These are phyloP conservation scores for Cryphonectria naterciae DNA, from an alignment of 2,329 filamentous ascomycete genomes.

Conservation along the genomic window DNA sequence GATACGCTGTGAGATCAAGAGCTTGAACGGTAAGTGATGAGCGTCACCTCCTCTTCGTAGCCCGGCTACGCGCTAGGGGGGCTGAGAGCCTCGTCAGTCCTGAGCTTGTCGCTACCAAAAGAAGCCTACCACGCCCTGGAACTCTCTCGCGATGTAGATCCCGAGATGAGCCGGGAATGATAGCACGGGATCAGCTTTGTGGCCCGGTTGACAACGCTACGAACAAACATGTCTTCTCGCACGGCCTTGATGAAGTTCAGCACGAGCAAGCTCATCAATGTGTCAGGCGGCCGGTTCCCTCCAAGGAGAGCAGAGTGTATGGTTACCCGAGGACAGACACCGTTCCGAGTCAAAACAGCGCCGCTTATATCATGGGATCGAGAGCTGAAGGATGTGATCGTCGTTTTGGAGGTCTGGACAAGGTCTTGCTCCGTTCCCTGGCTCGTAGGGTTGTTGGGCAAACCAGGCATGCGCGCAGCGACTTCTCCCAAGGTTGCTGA, in stretches of 20 bases:
- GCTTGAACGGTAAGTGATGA: too few relatives aligned
- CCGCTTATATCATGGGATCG: neutral
- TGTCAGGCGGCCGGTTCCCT: neutral
- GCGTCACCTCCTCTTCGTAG: neutral
- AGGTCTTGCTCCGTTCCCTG: neutral
- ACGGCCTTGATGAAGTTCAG: neutral
- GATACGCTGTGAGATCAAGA: neutral
- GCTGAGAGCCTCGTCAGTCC: neutral
- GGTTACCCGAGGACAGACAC: neutral
- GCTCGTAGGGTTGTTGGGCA: neutral
- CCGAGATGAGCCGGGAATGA: neutral
- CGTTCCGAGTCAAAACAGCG: neutral
- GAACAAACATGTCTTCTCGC: neutral
- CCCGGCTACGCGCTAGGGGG: neutral
- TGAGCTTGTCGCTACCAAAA: neutral
- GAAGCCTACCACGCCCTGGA: neutral
- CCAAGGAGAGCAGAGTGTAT: too few relatives aligned
- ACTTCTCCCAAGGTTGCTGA: neutral
- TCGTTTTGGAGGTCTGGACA: neutral
- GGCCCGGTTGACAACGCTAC: neutral
- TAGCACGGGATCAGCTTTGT: neutral
- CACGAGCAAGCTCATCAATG: neutral
- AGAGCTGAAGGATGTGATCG: neutral
- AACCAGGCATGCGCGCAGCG: neutral
- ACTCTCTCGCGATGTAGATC: neutral